Evolutionary conservation across 768 basidiomycete genomes (phyloP), one percentile per base, ranked within the genome.

Genomic region (Leccinum uliginosum): DNA sequence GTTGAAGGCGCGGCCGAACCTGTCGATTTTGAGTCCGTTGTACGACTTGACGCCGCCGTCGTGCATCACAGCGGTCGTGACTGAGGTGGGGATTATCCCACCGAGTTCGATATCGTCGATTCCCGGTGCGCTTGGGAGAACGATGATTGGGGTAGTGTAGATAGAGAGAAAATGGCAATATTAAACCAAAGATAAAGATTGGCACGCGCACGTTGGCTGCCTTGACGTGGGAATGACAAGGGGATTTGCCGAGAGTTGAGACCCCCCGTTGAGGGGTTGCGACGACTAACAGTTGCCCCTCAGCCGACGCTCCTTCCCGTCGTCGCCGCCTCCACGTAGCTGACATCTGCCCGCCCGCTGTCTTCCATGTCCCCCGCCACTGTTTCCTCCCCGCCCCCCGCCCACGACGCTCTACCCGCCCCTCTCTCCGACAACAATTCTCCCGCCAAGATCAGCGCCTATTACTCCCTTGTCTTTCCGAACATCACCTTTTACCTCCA

Each of bases 401-500:
- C 59, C n/a, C 44, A 24, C 4, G 55, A 23, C 24, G 12, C 40
- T 6, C 53, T 62, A 38, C 59, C 65, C 44, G 23, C 49, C 53
- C 24, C 29, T 12, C 29, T 51, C 50, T 43, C 54, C 44, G 60
- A 59, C 45, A 51, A 56, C 61, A 66, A 66, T 48, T 56, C 71
- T 26, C 81, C 86, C 61, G 85, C 87, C 75, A 91, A 85, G 82
- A 92, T 93, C 69, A 86, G 87, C 71, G 93, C 93, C 59, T 96
- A 94, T 69, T 95, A 93, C 75, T 89, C 87, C 69, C 87, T 96
- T 56, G 90, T 93, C 71, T 97, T 97, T 70, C 91, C 91, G 30
- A 84, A 87, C 71, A 95, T 94, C 75, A 92, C 92, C 54, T 98
- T 97, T 76, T 99, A 95, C 78, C 89, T 99, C 55, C 91, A 97